Evolutionary conservation across 345 rosid species (phyloP), one percentile per base, ranked within the genome.

Genomic region (Citrus glauca): DNA sequence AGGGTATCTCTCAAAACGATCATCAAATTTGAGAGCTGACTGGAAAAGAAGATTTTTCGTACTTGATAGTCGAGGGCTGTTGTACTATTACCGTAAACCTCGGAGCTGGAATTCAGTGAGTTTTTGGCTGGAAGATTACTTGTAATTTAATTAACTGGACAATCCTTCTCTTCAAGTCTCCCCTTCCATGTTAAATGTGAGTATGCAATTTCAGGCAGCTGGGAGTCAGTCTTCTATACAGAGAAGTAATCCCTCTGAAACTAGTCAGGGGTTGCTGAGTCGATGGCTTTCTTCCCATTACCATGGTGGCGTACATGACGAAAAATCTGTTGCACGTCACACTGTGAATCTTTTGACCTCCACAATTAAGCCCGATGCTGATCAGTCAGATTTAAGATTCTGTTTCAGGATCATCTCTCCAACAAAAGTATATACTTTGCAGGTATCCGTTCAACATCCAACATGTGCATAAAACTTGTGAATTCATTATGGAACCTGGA

Each of bases 31-130:
- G 85, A 89, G 97, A 79, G 94, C 90, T 74, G 91, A 90, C 70
- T 92, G 97, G 94, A 92, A 92, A 81, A 88, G 97, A 84, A 88
- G 97, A 75, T 92, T 85, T 83, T 92, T 92, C 85, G 90, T 92
- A 65, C 94, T 92, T 74, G 97, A 92, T 81, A 92, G 91, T 81
- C 89, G 93, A 67, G 97, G 97, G 80, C 86, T 90, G 92, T 83
- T 92, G 75, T 92, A 92, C 74, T 92, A 92, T 81, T 90, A 92
- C 81, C 97, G 97, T n/a, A 92, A 89, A 81, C 90, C 89, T 56
- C 87, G 86, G 85, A 76, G 82, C 72, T 87, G 88, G 90, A 73
- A 87, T 82, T 82, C 90, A 53, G 95, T 88, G 87, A 91, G 94
- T 82, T 60, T 20, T 53, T 53, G 71, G 71, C 45, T 59, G 62